Conservation (phyloP, 2,329 filamentous ascomycete species). For the Magnaporthiopsis poae region DNA sequence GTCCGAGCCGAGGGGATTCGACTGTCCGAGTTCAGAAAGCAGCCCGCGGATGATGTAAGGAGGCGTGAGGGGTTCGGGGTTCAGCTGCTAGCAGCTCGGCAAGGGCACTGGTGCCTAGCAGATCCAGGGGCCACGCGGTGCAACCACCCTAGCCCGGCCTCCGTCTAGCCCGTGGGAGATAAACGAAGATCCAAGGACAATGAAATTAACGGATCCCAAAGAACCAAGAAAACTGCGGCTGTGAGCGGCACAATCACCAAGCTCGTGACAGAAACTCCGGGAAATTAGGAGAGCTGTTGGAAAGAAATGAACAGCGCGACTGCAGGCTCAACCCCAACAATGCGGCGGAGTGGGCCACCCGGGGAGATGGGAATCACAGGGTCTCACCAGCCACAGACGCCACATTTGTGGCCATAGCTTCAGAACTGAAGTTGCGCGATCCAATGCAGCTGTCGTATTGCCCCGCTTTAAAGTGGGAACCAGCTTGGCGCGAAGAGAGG, state of each 20-base stretch:
- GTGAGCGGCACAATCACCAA: too few species aligned
- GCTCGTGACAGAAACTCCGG: neutral
- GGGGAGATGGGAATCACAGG: neutral
- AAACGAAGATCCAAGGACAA: neutral
- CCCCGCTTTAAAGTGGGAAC: neutral
- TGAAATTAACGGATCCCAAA: neutral
- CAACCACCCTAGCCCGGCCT: neutral
- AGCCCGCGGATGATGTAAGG: slow-evolving; percentile 6
- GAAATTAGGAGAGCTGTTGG: neutral
- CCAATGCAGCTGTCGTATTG: neutral
- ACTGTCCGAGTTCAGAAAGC: neutral
- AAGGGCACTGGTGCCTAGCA: neutral
- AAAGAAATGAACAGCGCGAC: slow-evolving; percentile 5
- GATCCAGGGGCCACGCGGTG: neutral
- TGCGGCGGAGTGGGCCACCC: too few species aligned
- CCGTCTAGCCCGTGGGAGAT: too few species aligned
- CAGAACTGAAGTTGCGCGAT: neutral
- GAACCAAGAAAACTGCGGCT: neutral
- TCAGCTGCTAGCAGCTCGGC: neutral
- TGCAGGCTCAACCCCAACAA: neutral
- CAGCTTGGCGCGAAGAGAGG: neutral
- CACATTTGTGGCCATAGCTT: neutral
- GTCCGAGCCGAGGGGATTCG: neutral
- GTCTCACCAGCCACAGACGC: neutral
- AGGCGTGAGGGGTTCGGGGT: slow-evolving; percentile 8